These are phyloP conservation scores for Trichophyton rubrum DNA, from an alignment of 2,329 filamentous ascomycete species.

Conservation along the genomic window DNA sequence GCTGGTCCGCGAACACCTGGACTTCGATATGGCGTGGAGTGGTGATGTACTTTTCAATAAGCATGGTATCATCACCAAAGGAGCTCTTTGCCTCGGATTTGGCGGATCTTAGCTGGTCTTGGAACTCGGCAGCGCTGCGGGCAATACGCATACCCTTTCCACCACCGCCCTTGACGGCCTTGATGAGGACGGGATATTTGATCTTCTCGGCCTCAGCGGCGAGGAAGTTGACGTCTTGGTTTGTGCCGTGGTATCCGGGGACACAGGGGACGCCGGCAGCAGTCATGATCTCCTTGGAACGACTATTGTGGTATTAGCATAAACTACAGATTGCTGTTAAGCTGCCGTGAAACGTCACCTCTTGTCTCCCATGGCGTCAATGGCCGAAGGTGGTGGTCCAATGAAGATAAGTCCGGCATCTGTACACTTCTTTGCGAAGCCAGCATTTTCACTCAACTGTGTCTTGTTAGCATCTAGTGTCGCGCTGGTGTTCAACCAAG, in stretches of 20 bases:
- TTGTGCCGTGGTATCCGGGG: slow-evolving; percentile 80
- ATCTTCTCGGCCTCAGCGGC: slow-evolving; percentile 61
- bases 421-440: slow-evolving; percentile 76
- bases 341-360: slow-evolving; percentile 37
- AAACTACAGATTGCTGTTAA: not conserved
- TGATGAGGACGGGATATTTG: slow-evolving; percentile 52
- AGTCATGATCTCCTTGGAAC: slow-evolving; percentile 94
- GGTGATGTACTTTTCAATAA: slow-evolving; percentile 57
- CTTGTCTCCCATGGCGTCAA: slow-evolving; percentile 81
- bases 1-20: slow-evolving; percentile 53
- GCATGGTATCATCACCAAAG: slow-evolving; percentile 54
- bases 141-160: slow-evolving; percentile 60
- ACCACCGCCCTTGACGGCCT: slow-evolving; percentile 52
- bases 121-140: slow-evolving; percentile 45
- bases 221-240: slow-evolving; percentile 56
- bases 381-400: slow-evolving; percentile 68
- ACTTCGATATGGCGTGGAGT: slow-evolving; percentile 56
- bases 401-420: slow-evolving; percentile 90
- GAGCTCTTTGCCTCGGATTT: slow-evolving; percentile 53
- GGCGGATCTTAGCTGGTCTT: slow-evolving; percentile 48
- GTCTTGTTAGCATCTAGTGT: not conserved
- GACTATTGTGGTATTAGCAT: slow-evolving; percentile 24
- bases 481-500: no score
- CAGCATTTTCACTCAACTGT: slow-evolving; percentile 74
- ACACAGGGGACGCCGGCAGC: slow-evolving; percentile 91